A percentile compares a stretch with the other conserved stretches of the same genome.
Evolutionary conservation across 2,329 filamentous ascomycete genomes (phyloP).

Genomic region (Aspergillus caelatus): DNA sequence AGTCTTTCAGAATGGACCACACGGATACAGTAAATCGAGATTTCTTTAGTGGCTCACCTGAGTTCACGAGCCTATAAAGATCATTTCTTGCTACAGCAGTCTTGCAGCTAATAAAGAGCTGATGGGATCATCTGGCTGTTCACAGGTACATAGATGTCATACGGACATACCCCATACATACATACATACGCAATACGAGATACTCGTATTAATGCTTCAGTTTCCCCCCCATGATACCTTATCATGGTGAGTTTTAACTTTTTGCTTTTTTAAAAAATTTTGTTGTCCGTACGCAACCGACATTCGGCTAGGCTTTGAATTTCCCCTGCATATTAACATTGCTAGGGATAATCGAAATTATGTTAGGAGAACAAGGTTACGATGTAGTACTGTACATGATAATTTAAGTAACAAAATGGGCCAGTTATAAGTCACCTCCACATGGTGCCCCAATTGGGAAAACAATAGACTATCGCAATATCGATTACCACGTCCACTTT

Average conservation of each 20-base stretch:
- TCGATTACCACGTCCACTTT: not conserved
- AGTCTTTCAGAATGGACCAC: not conserved
- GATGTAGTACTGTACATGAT: not conserved
- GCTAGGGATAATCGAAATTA: not conserved
- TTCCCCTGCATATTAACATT: not conserved
- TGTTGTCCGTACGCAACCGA: not conserved
- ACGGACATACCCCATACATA: not conserved
- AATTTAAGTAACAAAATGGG: not conserved
- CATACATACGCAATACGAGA: not conserved
- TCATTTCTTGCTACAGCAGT: not conserved
- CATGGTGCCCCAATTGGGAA: not conserved
- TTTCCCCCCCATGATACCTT: not conserved
- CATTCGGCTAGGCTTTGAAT: not conserved
- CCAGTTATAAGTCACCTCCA: not conserved
- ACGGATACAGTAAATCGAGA: not conserved
- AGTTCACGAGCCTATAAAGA: not conserved
- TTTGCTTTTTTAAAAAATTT: not conserved
- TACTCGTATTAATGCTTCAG: not conserved
- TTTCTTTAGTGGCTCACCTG: not conserved
- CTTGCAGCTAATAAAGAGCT: not conserved
- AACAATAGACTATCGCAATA: conserved; percentile 2
- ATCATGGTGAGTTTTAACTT: not conserved
- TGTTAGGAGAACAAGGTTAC: not conserved
- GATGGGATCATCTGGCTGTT: not conserved
- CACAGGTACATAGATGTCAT: not conserved